These are phyloP conservation scores for Paulownia fortunei DNA, from an alignment of 257 asterid species.

Conservation along the genomic window DNA sequence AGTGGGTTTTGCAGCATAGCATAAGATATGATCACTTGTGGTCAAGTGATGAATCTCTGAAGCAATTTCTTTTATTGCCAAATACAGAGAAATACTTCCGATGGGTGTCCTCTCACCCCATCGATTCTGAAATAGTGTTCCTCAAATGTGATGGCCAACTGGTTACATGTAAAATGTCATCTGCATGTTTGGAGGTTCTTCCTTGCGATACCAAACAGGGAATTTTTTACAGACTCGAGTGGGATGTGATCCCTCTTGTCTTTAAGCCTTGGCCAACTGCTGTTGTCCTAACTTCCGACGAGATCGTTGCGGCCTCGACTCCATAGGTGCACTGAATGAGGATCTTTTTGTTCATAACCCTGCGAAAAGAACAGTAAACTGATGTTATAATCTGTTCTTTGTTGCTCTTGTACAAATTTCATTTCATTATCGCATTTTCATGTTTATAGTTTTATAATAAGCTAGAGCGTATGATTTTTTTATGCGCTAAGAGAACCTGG, in stretches of 20 bases:
- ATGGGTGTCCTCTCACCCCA: conserved; percentile 24
- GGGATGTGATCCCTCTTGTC: conserved; percentile 27
- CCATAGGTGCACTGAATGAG: neutral
- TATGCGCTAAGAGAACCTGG: neutral
- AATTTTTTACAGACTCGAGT: conserved; percentile 26
- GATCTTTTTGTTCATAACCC: too few relatives aligned
- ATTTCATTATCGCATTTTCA: neutral
- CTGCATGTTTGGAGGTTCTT: conserved; percentile 24
- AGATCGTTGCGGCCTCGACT: neutral
- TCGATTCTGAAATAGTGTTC: conserved; percentile 10
- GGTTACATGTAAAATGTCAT: conserved; percentile 16
- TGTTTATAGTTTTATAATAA: neutral
- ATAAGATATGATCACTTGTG: conserved; percentile 23
- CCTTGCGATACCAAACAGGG: conserved; percentile 21
- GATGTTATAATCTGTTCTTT: too few relatives aligned
- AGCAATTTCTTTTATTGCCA: neutral
- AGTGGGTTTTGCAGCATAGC: conserved; percentile 23
- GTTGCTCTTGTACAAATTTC: too few relatives aligned
- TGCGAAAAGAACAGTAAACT: too few relatives aligned
- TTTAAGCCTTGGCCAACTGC: conserved; percentile 29
- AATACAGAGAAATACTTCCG: conserved; percentile 10
- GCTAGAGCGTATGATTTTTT: neutral
- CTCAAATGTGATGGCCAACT: conserved; percentile 27
- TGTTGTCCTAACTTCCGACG: neutral
- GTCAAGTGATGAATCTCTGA: conserved; percentile 30